Conservation (phyloP, 2,329 filamentous ascomycete species). For the Xenoacremonium recifei region DNA sequence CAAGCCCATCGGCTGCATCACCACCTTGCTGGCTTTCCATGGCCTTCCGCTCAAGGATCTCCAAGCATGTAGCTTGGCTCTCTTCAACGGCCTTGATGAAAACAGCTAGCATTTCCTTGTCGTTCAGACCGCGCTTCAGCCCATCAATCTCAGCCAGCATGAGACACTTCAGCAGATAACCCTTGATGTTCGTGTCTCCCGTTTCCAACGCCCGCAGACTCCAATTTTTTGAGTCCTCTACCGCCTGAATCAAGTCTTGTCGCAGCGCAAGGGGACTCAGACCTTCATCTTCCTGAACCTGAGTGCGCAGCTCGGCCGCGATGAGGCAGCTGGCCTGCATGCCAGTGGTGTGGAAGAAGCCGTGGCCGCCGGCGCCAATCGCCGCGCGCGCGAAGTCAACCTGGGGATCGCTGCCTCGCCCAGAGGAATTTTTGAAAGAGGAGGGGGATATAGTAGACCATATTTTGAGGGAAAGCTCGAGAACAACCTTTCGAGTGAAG, state of each 20-base stretch:
- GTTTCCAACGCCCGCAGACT: slow-evolving; percentile 37
- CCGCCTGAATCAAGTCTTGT: slow-evolving; percentile 39
- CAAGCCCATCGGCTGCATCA: background rate
- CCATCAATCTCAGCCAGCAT: slow-evolving; percentile 39
- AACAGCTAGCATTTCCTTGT: slow-evolving; percentile 30
- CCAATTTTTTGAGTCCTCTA: slow-evolving; percentile 43
- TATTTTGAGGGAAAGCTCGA: slow-evolving; percentile 48
- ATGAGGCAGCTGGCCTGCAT: slow-evolving; percentile 37
- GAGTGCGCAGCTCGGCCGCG: slow-evolving; percentile 38
- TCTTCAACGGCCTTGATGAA: slow-evolving; percentile 39
- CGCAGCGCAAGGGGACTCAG: slow-evolving; percentile 33
- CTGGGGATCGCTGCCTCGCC: background rate
- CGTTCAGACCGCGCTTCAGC: slow-evolving; percentile 33
- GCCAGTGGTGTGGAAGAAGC: slow-evolving; percentile 38
- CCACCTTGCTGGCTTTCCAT: slow-evolving; percentile 6
- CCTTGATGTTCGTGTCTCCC: slow-evolving; percentile 57
- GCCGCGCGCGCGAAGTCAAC: slow-evolving; percentile 34
- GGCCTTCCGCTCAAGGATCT: slow-evolving; percentile 32
- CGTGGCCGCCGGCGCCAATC: slow-evolving; percentile 37
- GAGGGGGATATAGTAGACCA: slow-evolving; percentile 39
- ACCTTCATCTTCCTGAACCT: slow-evolving; percentile 40
- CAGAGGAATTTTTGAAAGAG: background rate
- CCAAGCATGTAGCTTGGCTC: slow-evolving; percentile 30
- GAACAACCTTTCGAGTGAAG: slow-evolving; percentile 47
- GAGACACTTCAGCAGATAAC: slow-evolving; percentile 39